Base-by-base conservation (phyloP, 768 basidiomycete species). In the Russula sp. region DNA sequence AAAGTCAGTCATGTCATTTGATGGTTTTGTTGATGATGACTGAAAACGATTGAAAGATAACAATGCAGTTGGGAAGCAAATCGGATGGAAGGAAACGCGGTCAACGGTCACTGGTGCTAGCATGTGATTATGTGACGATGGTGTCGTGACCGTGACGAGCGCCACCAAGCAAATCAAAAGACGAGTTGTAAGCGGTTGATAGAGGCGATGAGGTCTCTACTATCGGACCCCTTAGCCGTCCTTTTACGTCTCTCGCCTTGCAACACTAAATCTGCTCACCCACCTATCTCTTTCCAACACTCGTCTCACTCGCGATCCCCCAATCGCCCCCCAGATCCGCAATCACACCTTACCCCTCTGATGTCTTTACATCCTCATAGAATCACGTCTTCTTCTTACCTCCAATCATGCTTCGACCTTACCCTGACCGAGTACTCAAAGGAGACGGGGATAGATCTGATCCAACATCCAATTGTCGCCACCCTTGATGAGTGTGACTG, bases 341-440 rank as follows among this genome's bases (percentile, higher is more conserved):
- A 20, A 27, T 27, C 32, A 20, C 20, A 27, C 20, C 6, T 34
- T 8, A 16, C 32, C 1, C 1, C 18, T 13, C 18, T 18, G 2
- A 61, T 55, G 59, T 47, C 59, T 44, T 20, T 7, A 47, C 44
- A 16, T 31, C 52, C 22, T 6, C 6, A 35, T 13, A 20, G 22
- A 34, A 11, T 47, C 44, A 14, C 16, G 13, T 53, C 52, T 20
- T 13, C 32, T 31, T 55, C 59, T 31, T 61, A 55, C 35, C 13
- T 61, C 6, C 59, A 61, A 20, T 61, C 59, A 48, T 20, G 11
- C 14, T 55, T 56, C 20, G 20, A 61, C 18, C 22, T 50, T 31
- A 51, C 61, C 10, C 16, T 62, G 20, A 7, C 32, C 10, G 55
- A 49, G 18, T 62, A 62, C 34, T 49, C 55, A 20, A 55, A 13